Evolutionary conservation across 2,329 filamentous ascomycete genomes (phyloP), one percentile per base, ranked within the genome.

Genomic region (Fusarium armeniacum): DNA sequence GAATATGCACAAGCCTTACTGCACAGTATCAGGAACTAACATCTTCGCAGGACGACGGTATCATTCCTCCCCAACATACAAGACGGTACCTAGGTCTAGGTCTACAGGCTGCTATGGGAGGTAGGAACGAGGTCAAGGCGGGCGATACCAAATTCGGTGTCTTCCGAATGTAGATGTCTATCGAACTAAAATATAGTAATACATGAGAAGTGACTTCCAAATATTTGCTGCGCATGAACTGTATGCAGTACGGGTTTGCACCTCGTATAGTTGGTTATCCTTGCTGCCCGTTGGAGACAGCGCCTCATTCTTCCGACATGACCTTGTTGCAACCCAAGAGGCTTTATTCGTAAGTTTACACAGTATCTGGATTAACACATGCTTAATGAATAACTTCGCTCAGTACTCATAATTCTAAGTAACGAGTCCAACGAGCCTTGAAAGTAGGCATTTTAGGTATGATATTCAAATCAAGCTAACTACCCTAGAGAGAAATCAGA

Each of bases 21-120:
- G 12, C 5, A 16, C 2, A 22, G 9, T 2, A 24, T 16, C 11
- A 24, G 7, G 60, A 18, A 24, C 67, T 75, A 59, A 66, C 44
- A 35, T n/a, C 58, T 2, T 32, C 18, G n/a, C 65, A 90, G 87
- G 88, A 95, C 74, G 92, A 95, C 73, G 92, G 92, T 16, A 87
- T 95, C 40, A 94, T 95, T 53, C 90, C 90, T 2, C 92, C 92
- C 0, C 88, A 91, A 67, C 91, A 94, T 70, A 94, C 92, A 30
- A 84, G 92, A 74, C 83, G 85, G 46, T 91, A 93, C 69, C 83
- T 95, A 5, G 92, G 91, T 0, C 76, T 94, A 57, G 91, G 91
- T n/a, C 79, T 95, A 67, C 86, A 87, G 75, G 91, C 91, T 69
- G 90, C 92, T 10, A 81, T 94, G 78, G 88, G 89, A 41, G 91